Percentiles rank a stretch among this genome's conserved stretches.
Evolutionary conservation across 225 moss, liverwort and hornwort genomes (phyloP).

Genomic region (Asterella californica): DNA sequence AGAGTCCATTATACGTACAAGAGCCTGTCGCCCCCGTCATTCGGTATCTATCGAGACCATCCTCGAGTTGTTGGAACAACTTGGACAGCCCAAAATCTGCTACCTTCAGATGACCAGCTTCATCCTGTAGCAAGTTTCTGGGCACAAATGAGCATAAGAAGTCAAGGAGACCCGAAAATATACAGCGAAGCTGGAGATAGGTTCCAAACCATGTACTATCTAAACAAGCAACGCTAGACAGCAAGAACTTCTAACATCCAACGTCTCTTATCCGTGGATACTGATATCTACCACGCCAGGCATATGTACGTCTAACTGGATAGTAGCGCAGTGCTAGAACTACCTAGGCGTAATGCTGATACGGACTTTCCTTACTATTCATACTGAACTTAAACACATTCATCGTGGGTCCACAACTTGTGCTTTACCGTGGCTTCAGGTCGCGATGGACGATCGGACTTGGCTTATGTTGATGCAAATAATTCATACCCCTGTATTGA

Average conservation of each 20-base stretch:
- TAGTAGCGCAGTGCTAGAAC: no score
- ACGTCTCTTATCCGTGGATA: background rate
- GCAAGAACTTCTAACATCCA: background rate
- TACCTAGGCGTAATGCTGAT: no score
- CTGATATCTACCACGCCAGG: background rate
- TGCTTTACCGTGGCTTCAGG: constrained; percentile 54
- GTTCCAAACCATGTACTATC: background rate
- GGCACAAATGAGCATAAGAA: constrained; percentile 41
- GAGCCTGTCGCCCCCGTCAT: constrained; percentile 66
- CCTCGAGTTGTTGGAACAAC: constrained; percentile 50
- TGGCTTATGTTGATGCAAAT: constrained; percentile 53
- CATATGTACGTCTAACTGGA: no score
- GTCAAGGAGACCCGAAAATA: constrained; percentile 17
- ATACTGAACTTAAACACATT: background rate
- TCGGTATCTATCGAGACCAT: constrained; percentile 19
- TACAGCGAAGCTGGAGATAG: background rate
- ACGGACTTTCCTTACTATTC: background rate
- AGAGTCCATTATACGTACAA: constrained; percentile 36
- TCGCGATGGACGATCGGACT: constrained; percentile 58
- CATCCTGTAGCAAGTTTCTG: constrained; percentile 74
- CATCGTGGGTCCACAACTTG: background rate
- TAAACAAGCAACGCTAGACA: background rate
- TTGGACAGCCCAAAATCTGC: constrained; percentile 63
- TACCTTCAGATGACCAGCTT: constrained; percentile 66
- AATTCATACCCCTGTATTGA: constrained; percentile 63